A percentile compares a stretch with the other conserved stretches of the same genome.
phyloP scores from a whole-genome alignment of 140 eudicot genomes.

The Senecio squalidus region DNA sequence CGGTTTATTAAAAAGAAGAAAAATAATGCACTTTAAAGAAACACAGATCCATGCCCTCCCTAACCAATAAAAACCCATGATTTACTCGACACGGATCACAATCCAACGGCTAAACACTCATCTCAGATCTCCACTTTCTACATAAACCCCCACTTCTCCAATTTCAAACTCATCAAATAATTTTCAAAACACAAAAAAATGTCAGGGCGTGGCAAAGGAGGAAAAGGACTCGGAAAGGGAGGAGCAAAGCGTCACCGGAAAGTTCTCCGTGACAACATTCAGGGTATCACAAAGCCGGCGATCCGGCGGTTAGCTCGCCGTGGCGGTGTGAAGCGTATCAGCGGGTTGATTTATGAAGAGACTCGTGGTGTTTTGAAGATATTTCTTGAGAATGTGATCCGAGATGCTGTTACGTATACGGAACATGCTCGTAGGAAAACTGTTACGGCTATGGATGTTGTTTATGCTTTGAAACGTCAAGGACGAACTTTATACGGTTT shows the following conservation, averaged over 20 bases:
- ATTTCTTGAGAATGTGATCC: slow-evolving; percentile 31
- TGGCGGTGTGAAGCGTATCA: slow-evolving; percentile 25
- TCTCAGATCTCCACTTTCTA: no score
- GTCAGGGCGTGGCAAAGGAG: slow-evolving; percentile 27
- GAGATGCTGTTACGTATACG: slow-evolving; percentile 34
- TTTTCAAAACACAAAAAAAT: background rate
- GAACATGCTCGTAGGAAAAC: slow-evolving; percentile 38
- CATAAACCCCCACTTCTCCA: background rate
- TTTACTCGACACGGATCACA: background rate
- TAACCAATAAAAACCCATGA: background rate
- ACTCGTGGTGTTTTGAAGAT: slow-evolving; percentile 21
- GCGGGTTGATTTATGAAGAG: slow-evolving; percentile 41
- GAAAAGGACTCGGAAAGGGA: slow-evolving; percentile 18
- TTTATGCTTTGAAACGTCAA: slow-evolving; percentile 40
- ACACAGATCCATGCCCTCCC: no score
- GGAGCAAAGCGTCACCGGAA: slow-evolving; percentile 27
- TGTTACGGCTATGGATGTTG: slow-evolving; percentile 46
- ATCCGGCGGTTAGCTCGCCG: slow-evolving; percentile 13
- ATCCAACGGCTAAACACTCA: no score
- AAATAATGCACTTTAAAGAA: no score
- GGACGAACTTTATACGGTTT: slow-evolving; percentile 44
- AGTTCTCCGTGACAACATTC: slow-evolving; percentile 19
- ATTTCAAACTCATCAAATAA: background rate
- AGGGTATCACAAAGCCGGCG: slow-evolving; percentile 16
- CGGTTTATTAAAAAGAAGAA: no score